Evolutionary conservation across 345 rosid genomes (phyloP).

Genomic region (Leavenworthia alabamica): DNA sequence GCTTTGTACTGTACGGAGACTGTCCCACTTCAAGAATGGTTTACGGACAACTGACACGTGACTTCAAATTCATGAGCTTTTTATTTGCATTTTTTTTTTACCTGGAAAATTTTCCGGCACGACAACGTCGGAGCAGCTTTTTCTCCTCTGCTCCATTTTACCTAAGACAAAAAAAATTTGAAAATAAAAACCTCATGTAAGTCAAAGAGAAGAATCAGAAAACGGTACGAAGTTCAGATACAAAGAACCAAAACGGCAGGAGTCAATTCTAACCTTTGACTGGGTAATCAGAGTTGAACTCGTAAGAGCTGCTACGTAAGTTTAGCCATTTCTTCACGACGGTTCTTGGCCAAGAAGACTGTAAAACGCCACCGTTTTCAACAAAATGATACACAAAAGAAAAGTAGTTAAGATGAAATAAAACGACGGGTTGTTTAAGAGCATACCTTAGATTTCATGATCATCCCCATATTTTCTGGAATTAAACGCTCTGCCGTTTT

Average conservation of each 20-base stretch:
- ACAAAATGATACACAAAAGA: background rate
- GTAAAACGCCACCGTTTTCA: conserved; percentile 6
- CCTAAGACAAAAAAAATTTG: conserved; percentile 9
- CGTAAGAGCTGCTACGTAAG: conserved; percentile 54
- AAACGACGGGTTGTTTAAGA: background rate
- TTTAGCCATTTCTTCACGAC: conserved; percentile 83
- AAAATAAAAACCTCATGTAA: background rate
- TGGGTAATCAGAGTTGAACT: conserved; percentile 66
- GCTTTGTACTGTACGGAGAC: conserved; percentile 25
- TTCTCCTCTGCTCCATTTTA: conserved; percentile 43
- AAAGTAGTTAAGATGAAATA: too few species aligned
- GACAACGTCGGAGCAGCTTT: conserved; percentile 61
- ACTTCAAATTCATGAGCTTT: background rate
- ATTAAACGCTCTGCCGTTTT: conserved; percentile 31
- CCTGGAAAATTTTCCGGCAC: conserved; percentile 63
- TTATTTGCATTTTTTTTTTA: conserved; percentile 15
- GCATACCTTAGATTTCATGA: conserved; percentile 53
- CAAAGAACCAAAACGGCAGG: background rate
- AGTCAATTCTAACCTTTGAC: conserved; percentile 37
- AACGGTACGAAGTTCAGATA: background rate
- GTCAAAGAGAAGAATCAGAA: background rate
- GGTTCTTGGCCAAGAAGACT: conserved; percentile 74
- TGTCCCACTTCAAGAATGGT: conserved; percentile 7
- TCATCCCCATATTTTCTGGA: conserved; percentile 39
- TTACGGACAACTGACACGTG: conserved; percentile 2